Evolutionary conservation across 306 rosid genomes (phyloP), one percentile per base, ranked within the genome.

Genomic region (Aeschynomene evenia): DNA sequence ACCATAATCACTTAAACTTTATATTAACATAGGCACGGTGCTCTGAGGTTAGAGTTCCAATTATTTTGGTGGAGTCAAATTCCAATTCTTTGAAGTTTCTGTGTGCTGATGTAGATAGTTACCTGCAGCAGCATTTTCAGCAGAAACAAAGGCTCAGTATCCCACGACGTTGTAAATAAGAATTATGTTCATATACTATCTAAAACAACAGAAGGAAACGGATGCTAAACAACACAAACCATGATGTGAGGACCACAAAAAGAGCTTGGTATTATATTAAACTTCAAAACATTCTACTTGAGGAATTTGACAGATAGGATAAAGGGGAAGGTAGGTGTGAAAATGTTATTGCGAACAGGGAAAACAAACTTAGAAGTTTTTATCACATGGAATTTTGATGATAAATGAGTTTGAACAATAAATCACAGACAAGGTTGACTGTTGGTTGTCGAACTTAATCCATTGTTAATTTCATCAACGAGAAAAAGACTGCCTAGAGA

Each of bases 51-150:
- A 51, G 46, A 45, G 40, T 45, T 59, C 43, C 20, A 68, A 77
- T 78, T 79, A 85, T 75, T 84, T 83, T 29, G 81, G 84, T 3
- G 74, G 77, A 14, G 71, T 43, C 66, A 66, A 61, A 77, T 81
- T 79, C 88, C 85, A 81, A 68, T 68, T 83, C 79, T 79, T 81
- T n/a, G 86, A 66, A 23, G 73, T 68, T 48, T 82, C 88, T 2
- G 62, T 63, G 26, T 31, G 85, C 77, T 84, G 81, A 29, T 67
- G 80, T 20, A 84, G 82, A 84, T 84, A 81, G 66, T 86, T 84
- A 21, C 91, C 96, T 85, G 88, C 74, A 73, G 46, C 40, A 71
- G 64, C 68, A 79, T 67, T 54, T 66, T 73, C 62, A 57, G 56
- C 40, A 36, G 55, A 73, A 65, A 73, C 54, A 19, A 59, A 60